phyloP scores from a whole-genome alignment of 805 yeast genomes.

The Pichia kluyveri region DNA sequence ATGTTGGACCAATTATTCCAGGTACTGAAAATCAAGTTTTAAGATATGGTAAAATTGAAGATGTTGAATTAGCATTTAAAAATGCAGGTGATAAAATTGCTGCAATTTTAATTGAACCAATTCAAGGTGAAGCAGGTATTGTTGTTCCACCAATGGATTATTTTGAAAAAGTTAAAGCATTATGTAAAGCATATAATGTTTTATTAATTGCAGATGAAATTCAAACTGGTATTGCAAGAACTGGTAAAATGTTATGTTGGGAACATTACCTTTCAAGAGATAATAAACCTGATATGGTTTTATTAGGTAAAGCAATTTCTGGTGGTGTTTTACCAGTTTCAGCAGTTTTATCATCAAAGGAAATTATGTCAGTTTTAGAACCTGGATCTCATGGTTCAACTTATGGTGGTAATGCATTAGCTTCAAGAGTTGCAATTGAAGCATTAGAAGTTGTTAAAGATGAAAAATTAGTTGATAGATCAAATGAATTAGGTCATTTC shows the following conservation, averaged over 20 bases:
- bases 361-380: conserved; percentile 79
- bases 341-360: conserved; percentile 82
- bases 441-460: conserved; percentile 86
- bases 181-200: conserved; percentile 78
- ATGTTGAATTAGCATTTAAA: conserved; percentile 71
- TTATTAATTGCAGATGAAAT: conserved; percentile 92
- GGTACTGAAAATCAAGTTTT: conserved; percentile 54
- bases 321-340: conserved; percentile 94
- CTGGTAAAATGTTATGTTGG: conserved; percentile 87
- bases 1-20: conserved; percentile 80
- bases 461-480: conserved; percentile 76
- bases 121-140: conserved; percentile 98
- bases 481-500: conserved; percentile 59
- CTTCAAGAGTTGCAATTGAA: conserved; percentile 87
- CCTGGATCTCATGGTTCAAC: conserved; percentile 98
- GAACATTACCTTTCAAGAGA: conserved; percentile 48
- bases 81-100: conserved; percentile 85
- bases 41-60: conserved; percentile 81
- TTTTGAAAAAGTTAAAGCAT: conserved; percentile 57
- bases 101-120: conserved; percentile 88
- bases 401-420: conserved; percentile 95
- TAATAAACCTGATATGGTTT: conserved; percentile 81
- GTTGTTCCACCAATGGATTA: conserved; percentile 87
- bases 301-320: conserved; percentile 89
- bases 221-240: conserved; percentile 96